phyloP scores from a whole-genome alignment of 2,329 filamentous ascomycete species.

The Dothidotthia symphoricarpi region DNA sequence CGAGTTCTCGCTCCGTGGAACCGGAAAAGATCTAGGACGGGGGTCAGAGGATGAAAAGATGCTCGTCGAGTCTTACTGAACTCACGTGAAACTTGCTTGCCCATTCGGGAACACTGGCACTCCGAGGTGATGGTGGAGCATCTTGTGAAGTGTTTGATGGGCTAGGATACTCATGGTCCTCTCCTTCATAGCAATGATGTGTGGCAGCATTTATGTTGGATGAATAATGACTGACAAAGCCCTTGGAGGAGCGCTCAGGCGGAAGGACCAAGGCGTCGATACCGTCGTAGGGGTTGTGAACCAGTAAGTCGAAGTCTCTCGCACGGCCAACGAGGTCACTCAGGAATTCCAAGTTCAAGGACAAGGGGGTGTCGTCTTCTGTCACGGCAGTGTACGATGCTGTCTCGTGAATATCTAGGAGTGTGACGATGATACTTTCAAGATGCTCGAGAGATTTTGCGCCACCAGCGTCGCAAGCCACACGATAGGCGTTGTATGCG shows the following conservation, averaged over 20 bases:
- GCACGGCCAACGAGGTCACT: constrained; percentile 5
- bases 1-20: constrained; percentile 16
- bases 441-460: background rate
- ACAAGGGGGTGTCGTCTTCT: background rate
- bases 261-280: constrained; percentile 13
- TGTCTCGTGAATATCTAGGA: constrained; percentile 21
- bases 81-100: constrained; percentile 23
- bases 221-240: no score
- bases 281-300: constrained; percentile 21
- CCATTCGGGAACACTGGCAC: constrained; percentile 11
- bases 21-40: constrained; percentile 16
- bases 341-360: constrained; percentile 19
- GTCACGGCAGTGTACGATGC: constrained; percentile 4
- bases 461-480: background rate
- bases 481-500: constrained; percentile 11
- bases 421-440: constrained; percentile 10
- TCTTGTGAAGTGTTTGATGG: background rate
- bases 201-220: no score
- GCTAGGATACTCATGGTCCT: background rate
- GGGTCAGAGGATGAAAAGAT: background rate
- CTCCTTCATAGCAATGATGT: background rate
- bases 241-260: constrained; percentile 1
- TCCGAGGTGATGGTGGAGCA: constrained; percentile 1
- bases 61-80: background rate
- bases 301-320: constrained; percentile 10